Conservation (phyloP, 2,329 filamentous ascomycete genomes). For the Elsinoe arachidis region DNA sequence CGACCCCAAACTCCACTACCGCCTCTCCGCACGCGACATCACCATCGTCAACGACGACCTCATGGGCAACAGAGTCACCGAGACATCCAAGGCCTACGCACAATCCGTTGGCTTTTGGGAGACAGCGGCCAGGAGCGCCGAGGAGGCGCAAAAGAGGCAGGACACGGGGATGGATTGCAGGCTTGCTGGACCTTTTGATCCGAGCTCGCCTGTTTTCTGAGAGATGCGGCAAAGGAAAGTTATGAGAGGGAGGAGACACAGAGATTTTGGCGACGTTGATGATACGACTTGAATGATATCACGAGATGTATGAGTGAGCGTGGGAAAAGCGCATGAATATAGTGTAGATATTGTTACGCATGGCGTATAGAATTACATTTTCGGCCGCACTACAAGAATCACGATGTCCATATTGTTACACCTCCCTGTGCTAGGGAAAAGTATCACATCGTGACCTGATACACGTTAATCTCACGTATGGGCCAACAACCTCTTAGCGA, state of each 20-base stretch:
- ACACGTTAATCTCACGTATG: too few species aligned
- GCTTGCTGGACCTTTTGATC: slow-evolving; percentile 6
- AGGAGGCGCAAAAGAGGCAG: slow-evolving; percentile 2
- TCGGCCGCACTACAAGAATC: too few species aligned
- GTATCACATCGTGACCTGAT: too few species aligned
- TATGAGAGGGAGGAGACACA: background rate
- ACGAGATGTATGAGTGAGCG: background rate
- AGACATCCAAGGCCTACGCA: slow-evolving; percentile 3
- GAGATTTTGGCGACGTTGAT: background rate
- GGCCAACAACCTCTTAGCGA: too few species aligned
- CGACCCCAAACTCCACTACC: background rate
- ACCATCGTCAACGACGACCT: slow-evolving; percentile 7
- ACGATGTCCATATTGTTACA: too few species aligned
- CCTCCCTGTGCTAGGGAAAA: too few species aligned
- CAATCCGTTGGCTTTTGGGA: slow-evolving; percentile 4
- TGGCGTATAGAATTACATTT: too few species aligned
- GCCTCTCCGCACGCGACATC: slow-evolving; percentile 1
- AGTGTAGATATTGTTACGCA: background rate
- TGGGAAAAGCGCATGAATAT: background rate
- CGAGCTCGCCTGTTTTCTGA: slow-evolving; percentile 8
- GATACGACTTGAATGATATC: background rate
- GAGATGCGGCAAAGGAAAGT: background rate
- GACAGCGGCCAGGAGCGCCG: background rate
- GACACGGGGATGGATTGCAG: slow-evolving; percentile 7
- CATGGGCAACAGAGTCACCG: slow-evolving; percentile 8